Evolutionary conservation across 2,329 filamentous ascomycete genomes (phyloP).

Genomic region (Myotisia sp.): DNA sequence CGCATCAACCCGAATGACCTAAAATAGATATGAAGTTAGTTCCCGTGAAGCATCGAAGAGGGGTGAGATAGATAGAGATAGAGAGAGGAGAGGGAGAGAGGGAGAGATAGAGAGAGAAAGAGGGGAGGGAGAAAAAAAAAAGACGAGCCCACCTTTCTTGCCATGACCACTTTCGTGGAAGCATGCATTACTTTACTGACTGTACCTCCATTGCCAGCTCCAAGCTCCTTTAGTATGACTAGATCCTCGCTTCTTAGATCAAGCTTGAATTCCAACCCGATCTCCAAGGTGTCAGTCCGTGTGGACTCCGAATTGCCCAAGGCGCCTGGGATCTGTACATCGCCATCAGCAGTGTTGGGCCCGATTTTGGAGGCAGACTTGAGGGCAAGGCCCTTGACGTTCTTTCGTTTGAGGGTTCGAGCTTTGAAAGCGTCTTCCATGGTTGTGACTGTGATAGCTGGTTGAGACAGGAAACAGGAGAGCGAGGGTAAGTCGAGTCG

Average conservation of each 20-base stretch:
- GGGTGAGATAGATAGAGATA: neutral
- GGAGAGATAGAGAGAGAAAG: neutral
- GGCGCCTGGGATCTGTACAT: slow-evolving; percentile 47
- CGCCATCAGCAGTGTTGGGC: slow-evolving; percentile 57
- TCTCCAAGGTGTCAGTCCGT: slow-evolving; percentile 64
- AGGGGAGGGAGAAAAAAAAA: neutral
- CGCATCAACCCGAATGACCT: slow-evolving; percentile 96
- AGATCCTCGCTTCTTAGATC: slow-evolving; percentile 85
- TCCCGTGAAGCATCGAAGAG: neutral
- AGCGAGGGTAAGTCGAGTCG: neutral
- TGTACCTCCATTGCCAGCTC: slow-evolving; percentile 90
- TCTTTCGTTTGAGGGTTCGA: slow-evolving; percentile 93
- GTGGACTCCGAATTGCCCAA: slow-evolving; percentile 45
- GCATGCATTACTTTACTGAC: slow-evolving; percentile 96
- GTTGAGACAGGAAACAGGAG: neutral
- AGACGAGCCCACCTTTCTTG: slow-evolving; percentile 60
- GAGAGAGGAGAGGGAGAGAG: slow-evolving; percentile 1
- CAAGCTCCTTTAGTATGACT: slow-evolving; percentile 84
- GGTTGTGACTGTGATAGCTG: slow-evolving; percentile 3
- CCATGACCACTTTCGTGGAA: slow-evolving; percentile 91
- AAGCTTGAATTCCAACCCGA: slow-evolving; percentile 91
- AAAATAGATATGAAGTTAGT: slow-evolving; percentile 4
- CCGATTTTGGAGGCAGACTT: slow-evolving; percentile 58
- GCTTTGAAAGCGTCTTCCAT: slow-evolving; percentile 51
- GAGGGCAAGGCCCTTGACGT: slow-evolving; percentile 88